Conservation (phyloP, 768 basidiomycete species). For the Mycena metata region DNA sequence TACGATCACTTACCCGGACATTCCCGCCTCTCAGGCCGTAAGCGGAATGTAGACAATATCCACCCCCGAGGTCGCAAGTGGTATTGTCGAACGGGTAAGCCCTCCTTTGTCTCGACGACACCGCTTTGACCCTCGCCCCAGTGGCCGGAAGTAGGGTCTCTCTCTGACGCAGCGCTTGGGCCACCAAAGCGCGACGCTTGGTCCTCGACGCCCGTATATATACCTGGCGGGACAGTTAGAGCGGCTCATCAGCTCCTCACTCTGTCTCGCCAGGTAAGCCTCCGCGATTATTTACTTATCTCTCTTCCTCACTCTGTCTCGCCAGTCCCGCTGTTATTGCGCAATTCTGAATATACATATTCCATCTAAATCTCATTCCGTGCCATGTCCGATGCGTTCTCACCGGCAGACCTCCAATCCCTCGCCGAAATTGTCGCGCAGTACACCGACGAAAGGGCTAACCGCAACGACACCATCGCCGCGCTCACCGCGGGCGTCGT, state of each 20-base stretch:
- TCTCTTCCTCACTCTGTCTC: slow-evolving; percentile 1
- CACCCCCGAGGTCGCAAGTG: slow-evolving; percentile 2
- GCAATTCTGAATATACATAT: no score
- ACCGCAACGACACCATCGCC: no score
- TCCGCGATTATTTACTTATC: background rate
- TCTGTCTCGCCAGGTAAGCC: background rate
- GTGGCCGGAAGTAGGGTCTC: background rate
- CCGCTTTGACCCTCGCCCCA: slow-evolving; percentile 8
- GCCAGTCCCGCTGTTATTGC: background rate
- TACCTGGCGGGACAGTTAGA: background rate
- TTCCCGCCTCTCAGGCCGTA: slow-evolving; percentile 4
- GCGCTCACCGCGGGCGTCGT: no score
- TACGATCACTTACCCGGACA: background rate
- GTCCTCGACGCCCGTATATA: background rate
- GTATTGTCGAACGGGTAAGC: slow-evolving; percentile 7
- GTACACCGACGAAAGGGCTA: no score
- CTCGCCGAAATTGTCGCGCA: no score
- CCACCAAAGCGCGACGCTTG: background rate
- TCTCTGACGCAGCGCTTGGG: background rate
- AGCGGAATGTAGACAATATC: slow-evolving; percentile 14
- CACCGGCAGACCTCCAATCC: no score
- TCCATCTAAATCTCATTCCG: no score
- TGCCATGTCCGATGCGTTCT: no score
- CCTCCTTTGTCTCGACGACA: slow-evolving; percentile 7
- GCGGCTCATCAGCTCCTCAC: background rate